These are phyloP conservation scores for Sanghuangporus baumii DNA, from an alignment of 1,284 basidiomycete species.

Conservation along the genomic window DNA sequence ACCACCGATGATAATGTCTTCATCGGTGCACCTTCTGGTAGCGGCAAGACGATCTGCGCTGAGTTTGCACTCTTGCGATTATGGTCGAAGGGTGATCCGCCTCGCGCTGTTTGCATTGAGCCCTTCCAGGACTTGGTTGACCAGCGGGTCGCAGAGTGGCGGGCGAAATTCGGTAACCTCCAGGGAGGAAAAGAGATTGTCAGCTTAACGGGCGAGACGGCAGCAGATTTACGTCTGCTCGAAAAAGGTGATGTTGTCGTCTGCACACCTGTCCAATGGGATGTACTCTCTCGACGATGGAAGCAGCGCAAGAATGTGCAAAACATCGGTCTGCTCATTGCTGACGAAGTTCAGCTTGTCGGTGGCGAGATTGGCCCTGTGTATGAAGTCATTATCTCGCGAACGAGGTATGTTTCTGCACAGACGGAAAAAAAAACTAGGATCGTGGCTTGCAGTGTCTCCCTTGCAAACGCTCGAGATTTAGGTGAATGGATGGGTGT, in stretches of 20 bases:
- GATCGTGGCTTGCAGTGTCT: conserved; percentile 91
- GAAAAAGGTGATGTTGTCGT: conserved; percentile 92
- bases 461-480: conserved; percentile 93
- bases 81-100: conserved; percentile 82
- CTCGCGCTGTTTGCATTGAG: conserved; percentile 92
- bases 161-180: conserved; percentile 72
- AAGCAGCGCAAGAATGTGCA: conserved; percentile 96
- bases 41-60: conserved; percentile 95
- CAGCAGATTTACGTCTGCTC: conserved; percentile 83
- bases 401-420: conserved; percentile 93
- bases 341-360: conserved; percentile 93
- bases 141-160: conserved; percentile 85
- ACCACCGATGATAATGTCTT: conserved; percentile 96
- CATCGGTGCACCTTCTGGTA: conserved; percentile 93
- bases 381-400: conserved; percentile 93
- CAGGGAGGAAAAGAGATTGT: conserved; percentile 92
- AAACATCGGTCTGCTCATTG: conserved; percentile 87
- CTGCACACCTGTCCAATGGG: conserved; percentile 94
- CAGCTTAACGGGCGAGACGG: conserved; percentile 92
- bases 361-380: conserved; percentile 92
- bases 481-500: conserved; percentile 98
- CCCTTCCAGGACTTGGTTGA: conserved; percentile 98
- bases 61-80: conserved; percentile 92
- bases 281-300: conserved; percentile 94
- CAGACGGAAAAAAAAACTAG: conserved; percentile 89